A percentile compares a stretch with the other conserved stretches of the same genome.
phyloP scores from a whole-genome alignment of 768 basidiomycete species.

The Lactarius vividus region DNA sequence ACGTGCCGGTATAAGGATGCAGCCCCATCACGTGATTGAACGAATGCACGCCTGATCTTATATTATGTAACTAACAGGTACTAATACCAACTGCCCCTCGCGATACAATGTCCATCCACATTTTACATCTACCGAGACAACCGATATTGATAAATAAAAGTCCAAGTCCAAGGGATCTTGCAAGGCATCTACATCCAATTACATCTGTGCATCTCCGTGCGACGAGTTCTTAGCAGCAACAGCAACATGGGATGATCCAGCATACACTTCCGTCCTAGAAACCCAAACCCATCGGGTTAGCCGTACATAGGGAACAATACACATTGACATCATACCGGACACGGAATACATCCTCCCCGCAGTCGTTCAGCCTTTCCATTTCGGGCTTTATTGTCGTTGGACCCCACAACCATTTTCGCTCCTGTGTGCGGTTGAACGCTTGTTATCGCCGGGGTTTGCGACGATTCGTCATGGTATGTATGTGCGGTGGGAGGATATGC shows the following conservation, averaged over 20 bases:
- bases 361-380: conserved; percentile 20
- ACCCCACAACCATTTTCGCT: conserved; percentile 6
- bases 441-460: conserved; percentile 9
- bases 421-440: conserved; percentile 14
- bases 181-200: background rate
- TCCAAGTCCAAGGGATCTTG: background rate
- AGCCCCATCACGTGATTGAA: background rate
- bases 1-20: background rate
- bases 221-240: conserved; percentile 7
- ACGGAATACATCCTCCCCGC: conserved; percentile 23
- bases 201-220: background rate
- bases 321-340: conserved; percentile 15
- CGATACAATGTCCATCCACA: background rate
- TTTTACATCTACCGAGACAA: no score
- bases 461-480: background rate
- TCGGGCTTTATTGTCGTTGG: background rate
- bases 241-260: conserved; percentile 25
- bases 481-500: conserved; percentile 20
- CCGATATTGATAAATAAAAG: background rate
- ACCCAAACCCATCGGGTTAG: background rate
- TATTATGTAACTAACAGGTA: background rate
- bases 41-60: no score
- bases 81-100: background rate
- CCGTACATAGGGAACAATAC: background rate
- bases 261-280: conserved; percentile 24